Evolutionary conservation across 2,329 filamentous ascomycete genomes (phyloP), one percentile per base, ranked within the genome.

Genomic region (Trichoderma sp.): DNA sequence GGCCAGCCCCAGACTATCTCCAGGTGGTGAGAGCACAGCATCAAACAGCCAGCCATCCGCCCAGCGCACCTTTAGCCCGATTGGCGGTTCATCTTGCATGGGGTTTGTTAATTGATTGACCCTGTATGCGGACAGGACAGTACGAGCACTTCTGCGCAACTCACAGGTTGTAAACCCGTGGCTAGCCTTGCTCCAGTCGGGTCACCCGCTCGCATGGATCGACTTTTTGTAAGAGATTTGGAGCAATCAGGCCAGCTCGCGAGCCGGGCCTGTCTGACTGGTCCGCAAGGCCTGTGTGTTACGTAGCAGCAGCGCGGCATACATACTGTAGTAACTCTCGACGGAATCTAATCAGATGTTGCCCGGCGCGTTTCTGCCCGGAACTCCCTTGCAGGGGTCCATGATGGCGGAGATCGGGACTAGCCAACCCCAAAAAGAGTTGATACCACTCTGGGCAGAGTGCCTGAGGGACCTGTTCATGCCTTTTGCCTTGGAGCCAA

Each of bases 1-100:
- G 76, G 76, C 63, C 67, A 71, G 67, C 76, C 76, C 76, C 76
- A 71, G 76, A 77, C 74, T 76, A 72, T 72, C 49, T 56, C 34
- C 49, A 51, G 59, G 68, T 49, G 34, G 30, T 32, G 61, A 66
- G 60, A 52, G 46, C 63, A 58, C 59, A 63, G 26, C 37, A 64
- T 54, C 54, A 71, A 52, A 13, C 32, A 59, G 32, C 37, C 56
- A 26, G 37, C 24, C 56, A 59, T 43, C 34, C 54, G 24, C 39
- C 46, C 26, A 32, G 26, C 43, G 59, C 28, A 56, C 66, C 68
- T 51, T 66, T 70, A 49, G 61, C 52, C 61, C 64, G 46, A 69
- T 66, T 66, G 60, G 60, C 28, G 21, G 30, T 24, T 13, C 26
- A 46, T 66, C 26, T 37, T 56, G 52, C 52, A 66, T 65, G 46